Base-by-base conservation (phyloP, 257 asterid species). In the Pogostemon cablin region DNA sequence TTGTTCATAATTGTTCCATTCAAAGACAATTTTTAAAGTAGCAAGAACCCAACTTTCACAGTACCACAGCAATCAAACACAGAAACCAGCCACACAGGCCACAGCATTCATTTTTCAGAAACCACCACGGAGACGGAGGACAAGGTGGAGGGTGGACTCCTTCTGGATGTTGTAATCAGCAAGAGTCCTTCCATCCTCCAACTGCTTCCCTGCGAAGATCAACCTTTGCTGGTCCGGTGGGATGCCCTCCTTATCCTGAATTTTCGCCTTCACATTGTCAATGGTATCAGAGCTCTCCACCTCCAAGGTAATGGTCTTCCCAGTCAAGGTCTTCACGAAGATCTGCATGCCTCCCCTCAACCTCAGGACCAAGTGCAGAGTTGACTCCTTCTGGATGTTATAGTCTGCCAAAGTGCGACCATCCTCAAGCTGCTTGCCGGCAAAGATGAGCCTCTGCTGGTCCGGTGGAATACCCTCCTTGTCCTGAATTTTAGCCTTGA, bases 141-240 rank as follows among this genome's bases (percentile, higher is more conserved):
- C 32, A 25, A 25, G 32, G 32, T 25, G 32, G 32, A 25, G 32
- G 32, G 32, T 25, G 32, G 32, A 25, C 32, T 25, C 32, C 32
- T 25, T 25, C 32, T 25, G 92, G 75, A 84, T 86, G 69, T 88
- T 88, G 73, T 88, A 88, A 39, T 88, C 96, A 0, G 96, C 96
- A 2, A 88, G 67, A 0, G 96, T 88, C 3, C 90, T 52, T 0
- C 96, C 96, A 60, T 88, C 92, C 46, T 88, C 96, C 0, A 88
- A 62, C 77, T 88, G 96, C 79, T 89, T 89, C 0, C 96, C 96
- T 6, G 91, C 96, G 0, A 89, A 89, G 40, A 89, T 89, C 61
- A 89, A n/a, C 85, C 96, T 86, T 87, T 89, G 96, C 86, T 89
- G 96, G 75, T 88, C 96, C 2, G 92, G 96, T 0, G 96, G 96